Percentiles rank a stretch among this genome's conserved stretches.
Conservation (phyloP, 495 filamentous ascomycete species). For the Melanomma pulvis-pyrius region DNA sequence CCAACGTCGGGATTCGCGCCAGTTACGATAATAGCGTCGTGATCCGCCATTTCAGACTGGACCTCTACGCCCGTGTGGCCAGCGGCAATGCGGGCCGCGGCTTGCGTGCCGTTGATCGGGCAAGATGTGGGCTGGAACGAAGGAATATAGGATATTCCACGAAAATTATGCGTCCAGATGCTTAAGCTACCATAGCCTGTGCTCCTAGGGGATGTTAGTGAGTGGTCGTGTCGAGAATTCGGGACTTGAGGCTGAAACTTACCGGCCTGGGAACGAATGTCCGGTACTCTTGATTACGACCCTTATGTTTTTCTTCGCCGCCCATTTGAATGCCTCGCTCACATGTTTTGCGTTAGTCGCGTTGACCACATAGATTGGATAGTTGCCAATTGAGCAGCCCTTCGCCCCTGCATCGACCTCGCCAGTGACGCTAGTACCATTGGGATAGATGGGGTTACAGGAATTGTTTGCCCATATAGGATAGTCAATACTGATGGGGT, state of each 20-base stretch:
- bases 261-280: conserved; percentile 46
- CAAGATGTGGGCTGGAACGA: conserved; percentile 26
- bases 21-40: conserved; percentile 29
- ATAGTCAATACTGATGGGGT: conserved; percentile 35
- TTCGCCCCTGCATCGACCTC: conserved; percentile 24
- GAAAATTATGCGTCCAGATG: conserved; percentile 39
- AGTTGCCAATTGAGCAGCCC: conserved; percentile 59
- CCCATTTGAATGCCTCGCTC: conserved; percentile 64
- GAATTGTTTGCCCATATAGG: conserved; percentile 35
- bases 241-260: not conserved
- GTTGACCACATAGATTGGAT: conserved; percentile 63
- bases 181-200: conserved; percentile 33
- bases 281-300: conserved; percentile 73
- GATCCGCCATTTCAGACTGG: conserved; percentile 18
- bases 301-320: conserved; percentile 59
- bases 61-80: conserved; percentile 28
- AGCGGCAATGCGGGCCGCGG: conserved; percentile 33
- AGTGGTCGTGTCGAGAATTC: not conserved
- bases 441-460: conserved; percentile 35
- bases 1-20: conserved; percentile 28
- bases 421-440: conserved; percentile 34
- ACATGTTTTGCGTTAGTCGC: conserved; percentile 59
- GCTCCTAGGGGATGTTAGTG: conserved; percentile 14
- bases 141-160: conserved; percentile 18
- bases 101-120: conserved; percentile 18